Evolutionary conservation across 495 filamentous ascomycete species (phyloP).

Genomic region (Aspergillus carlsbadensis): DNA sequence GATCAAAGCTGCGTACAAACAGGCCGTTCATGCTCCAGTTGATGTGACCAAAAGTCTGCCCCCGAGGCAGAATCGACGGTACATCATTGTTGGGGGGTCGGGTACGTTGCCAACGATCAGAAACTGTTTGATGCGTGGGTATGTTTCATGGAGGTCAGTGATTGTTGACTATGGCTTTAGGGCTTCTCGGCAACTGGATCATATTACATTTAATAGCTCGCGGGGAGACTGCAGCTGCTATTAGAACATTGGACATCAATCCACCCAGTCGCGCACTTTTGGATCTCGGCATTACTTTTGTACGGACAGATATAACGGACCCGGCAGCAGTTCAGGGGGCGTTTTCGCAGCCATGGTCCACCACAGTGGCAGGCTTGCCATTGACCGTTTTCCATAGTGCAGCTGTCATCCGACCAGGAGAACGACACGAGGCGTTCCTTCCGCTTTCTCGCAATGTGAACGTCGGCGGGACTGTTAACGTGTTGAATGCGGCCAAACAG

Average conservation of each 20-base stretch:
- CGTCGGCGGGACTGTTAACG: slow-evolving; percentile 50
- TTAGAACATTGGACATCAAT: slow-evolving; percentile 55
- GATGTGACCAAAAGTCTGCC: slow-evolving; percentile 50
- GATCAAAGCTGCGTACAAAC: slow-evolving; percentile 47
- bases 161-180: slow-evolving; percentile 25
- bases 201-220: slow-evolving; percentile 53
- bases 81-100: slow-evolving; percentile 57
- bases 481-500: slow-evolving; percentile 46
- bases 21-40: slow-evolving; percentile 42
- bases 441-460: slow-evolving; percentile 51
- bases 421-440: slow-evolving; percentile 47
- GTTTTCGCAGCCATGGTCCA: slow-evolving; percentile 52
- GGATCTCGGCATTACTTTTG: slow-evolving; percentile 42
- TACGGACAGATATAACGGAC: slow-evolving; percentile 55
- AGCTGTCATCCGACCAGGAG: slow-evolving; percentile 48
- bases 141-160: slow-evolving; percentile 32
- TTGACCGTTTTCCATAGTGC: slow-evolving; percentile 61
- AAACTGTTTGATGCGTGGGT: slow-evolving; percentile 31
- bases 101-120: slow-evolving; percentile 37
- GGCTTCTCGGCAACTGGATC: slow-evolving; percentile 57
- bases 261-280: slow-evolving; percentile 39
- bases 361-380: slow-evolving; percentile 40
- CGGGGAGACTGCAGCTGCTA: slow-evolving; percentile 50
- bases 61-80: slow-evolving; percentile 52
- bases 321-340: slow-evolving; percentile 41